Percentiles rank a stretch among this genome's conserved stretches.
Conservation (phyloP, 1,284 basidiomycete genomes). For the Tetrapyrgos nigripes region DNA sequence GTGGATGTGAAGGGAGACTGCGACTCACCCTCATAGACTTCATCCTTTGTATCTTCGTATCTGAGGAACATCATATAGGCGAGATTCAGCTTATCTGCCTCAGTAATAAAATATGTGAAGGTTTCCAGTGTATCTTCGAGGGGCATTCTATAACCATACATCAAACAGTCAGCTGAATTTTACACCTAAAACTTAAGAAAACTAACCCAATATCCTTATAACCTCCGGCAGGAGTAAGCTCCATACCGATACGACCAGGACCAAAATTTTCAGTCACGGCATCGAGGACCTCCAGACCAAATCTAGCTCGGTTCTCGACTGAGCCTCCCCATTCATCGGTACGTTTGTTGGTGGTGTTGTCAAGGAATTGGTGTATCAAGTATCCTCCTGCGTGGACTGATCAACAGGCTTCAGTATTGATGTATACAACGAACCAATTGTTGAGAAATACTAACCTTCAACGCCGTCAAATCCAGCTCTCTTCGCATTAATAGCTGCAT, state of each 20-base stretch:
- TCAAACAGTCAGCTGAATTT: not conserved
- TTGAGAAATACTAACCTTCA: no score
- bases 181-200: conserved; percentile 22
- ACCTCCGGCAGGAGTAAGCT: no score
- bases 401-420: conserved; percentile 48
- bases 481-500: no score
- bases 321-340: no score
- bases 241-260: no score
- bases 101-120: conserved; percentile 24
- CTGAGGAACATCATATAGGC: conserved; percentile 23
- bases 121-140: conserved; percentile 35
- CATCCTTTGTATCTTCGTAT: conserved; percentile 37
- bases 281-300: conserved; percentile 48
- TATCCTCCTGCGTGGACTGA: conserved; percentile 42
- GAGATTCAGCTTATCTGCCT: no score
- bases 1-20: no score
- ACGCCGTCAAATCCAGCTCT: no score
- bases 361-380: conserved; percentile 56
- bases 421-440: no score
- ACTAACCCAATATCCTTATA: conserved; percentile 56
- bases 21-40: conserved; percentile 23
- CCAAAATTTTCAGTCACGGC: conserved; percentile 30
- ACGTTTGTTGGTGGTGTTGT: no score
- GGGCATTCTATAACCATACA: conserved; percentile 46
- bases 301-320: no score